These are phyloP conservation scores for Gossypium sturtianum DNA, from an alignment of 345 rosid species.

Conservation along the genomic window DNA sequence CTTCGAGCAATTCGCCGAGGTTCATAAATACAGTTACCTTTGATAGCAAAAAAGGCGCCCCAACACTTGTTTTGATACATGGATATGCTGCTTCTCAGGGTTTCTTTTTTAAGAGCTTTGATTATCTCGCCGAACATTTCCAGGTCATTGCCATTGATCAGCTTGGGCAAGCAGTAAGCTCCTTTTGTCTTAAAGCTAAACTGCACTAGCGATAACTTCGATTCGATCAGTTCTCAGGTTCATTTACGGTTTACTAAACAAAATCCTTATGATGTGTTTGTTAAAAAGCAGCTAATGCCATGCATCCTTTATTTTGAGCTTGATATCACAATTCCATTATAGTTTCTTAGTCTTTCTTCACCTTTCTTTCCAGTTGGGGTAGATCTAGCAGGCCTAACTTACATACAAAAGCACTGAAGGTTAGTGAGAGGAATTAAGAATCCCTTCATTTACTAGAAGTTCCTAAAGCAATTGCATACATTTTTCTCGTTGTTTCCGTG, in stretches of 20 bases:
- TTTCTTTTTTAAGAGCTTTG: constrained; percentile 83
- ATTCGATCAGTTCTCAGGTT: neutral
- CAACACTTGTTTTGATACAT: constrained; percentile 91
- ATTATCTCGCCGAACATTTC: constrained; percentile 74
- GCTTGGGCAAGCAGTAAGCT: constrained; percentile 58
- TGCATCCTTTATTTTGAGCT: neutral
- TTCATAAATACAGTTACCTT: constrained; percentile 76
- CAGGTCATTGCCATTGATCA: constrained; percentile 85
- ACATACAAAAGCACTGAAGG: constrained; percentile 97
- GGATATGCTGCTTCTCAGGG: constrained; percentile 98
- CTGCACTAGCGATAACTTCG: neutral
- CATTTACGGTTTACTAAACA: neutral
- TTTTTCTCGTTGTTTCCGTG: neutral
- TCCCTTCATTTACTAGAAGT: constrained; percentile 11
- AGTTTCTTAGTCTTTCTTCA: constrained; percentile 1
- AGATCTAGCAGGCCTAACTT: constrained; percentile 98
- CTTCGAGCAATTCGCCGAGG: constrained; percentile 68
- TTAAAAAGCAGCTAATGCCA: neutral
- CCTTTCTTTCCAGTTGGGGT: constrained; percentile 62
- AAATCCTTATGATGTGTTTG: neutral
- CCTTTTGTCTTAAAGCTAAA: no score
- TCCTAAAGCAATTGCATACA: neutral
- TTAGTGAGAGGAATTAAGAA: constrained; percentile 20
- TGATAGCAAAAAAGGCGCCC: constrained; percentile 68
- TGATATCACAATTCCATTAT: neutral